These are phyloP conservation scores for Blastobotrys chiropterorum DNA, from an alignment of 805 yeast species.

Conservation along the genomic window DNA sequence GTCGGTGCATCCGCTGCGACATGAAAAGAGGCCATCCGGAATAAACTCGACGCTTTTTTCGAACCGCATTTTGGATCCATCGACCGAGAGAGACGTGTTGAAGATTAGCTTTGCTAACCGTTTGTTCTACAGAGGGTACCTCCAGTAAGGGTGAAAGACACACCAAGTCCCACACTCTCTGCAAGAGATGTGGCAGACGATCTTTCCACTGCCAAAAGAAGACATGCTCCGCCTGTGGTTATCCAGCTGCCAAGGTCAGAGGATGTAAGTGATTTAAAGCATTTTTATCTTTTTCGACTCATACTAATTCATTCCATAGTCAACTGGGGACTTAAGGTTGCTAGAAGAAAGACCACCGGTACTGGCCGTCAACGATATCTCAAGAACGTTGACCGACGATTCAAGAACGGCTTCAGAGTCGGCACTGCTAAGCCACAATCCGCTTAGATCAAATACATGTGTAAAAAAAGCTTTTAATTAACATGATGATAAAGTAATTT, in stretches of 20 bases:
- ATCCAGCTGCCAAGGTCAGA: constrained; percentile 98
- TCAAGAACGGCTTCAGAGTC: constrained; percentile 98
- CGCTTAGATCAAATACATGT: constrained; percentile 36
- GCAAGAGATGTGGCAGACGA: constrained; percentile 96
- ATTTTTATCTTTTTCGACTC: no score
- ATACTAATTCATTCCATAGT: constrained; percentile 15
- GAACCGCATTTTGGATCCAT: neutral
- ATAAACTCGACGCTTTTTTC: neutral
- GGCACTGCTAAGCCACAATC: constrained; percentile 57
- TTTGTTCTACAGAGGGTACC: constrained; percentile 65
- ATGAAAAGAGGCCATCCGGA: neutral
- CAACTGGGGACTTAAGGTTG: constrained; percentile 99
- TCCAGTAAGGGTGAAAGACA: constrained; percentile 99
- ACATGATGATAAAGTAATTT: neutral
- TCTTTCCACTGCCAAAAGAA: constrained; percentile 99
- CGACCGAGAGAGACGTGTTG: neutral
- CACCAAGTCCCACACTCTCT: constrained; percentile 98
- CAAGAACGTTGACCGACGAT: constrained; percentile 95
- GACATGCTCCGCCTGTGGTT: constrained; percentile 98
- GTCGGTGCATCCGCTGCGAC: neutral
- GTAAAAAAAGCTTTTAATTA: constrained; percentile 2
- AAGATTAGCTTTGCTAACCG: neutral
- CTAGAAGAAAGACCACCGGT: constrained; percentile 99
- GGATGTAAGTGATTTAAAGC: constrained; percentile 25
- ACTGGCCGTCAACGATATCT: constrained; percentile 99